Evolutionary conservation across 352 stramenopile species (phyloP), one percentile per base, ranked within the genome.

Genomic region (Phytophthora europaea): DNA sequence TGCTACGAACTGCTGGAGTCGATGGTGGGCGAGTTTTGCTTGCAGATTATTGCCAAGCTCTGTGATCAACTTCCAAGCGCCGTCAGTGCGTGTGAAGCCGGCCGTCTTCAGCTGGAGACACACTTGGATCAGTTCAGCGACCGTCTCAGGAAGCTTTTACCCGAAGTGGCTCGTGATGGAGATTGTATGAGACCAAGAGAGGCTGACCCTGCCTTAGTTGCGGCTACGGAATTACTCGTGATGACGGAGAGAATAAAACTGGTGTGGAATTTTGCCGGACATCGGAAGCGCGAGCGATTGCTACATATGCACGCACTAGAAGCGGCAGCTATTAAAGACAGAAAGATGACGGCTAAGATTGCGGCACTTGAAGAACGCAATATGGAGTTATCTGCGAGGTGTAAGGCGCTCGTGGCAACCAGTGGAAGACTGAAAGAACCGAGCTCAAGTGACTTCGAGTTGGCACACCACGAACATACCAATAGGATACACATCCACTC

Each of bases 1-100:
- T 53, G 8, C 45, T 73, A 55, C 43, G 56, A 66, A 31, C 3
- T n/a, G 5, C 67, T 91, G 43, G 85, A 93, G 51, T 54, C 69
- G 0, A 66, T 90, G 26, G 20, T 91, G n/a, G 83, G 77, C 4
- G 81, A 82, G 8, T 93, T 90, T 56, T 89, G 82, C 53, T 47
- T 93, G 43, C 80, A 93, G 31, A 79, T 83, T 8, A 52, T 93
- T 53, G 62, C 73, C 10, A 74, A 75, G 23, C 67, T 91, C 5
- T 91, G 81, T 55, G 81, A 86, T 43, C 82, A 89, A 51, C 79
- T 93, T 45, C 80, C 82, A 55, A 57, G 65, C 70, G 13, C 79
- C 38, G 22, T 77, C 47, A 66, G 72, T 59, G 65, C 70, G 57
- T 64, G 69, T 67, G 20, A 76, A 61, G 28, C 57, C 18, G 61